Base-by-base conservation (phyloP, 225 moss, liverwort and hornwort genomes). In the Anthoceros angustus region DNA sequence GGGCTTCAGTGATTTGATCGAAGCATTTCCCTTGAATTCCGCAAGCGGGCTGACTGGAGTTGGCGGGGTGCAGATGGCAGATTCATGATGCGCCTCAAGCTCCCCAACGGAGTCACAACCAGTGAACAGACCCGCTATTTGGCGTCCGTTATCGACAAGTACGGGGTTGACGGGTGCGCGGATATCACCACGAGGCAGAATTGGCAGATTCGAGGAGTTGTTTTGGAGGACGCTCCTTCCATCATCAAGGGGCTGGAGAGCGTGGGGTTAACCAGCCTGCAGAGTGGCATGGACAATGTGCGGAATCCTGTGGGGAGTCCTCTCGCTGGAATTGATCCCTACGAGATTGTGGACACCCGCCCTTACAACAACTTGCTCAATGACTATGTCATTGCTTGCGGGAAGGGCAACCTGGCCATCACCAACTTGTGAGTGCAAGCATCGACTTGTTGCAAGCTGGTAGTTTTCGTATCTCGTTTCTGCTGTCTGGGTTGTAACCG, bases 201-300 rank as follows among this genome's bases (percentile, higher is more conserved):
- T 61, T 98, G 91, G 91, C 91, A 98, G 64, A 98, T 91, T 71
- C 86, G 95, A 24, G 95, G 95, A 0, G 39, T 98, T 2, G 69
- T 86, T 9, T 64, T 98, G 12, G 84, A 86, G 72, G 95, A 98
- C 40, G 85, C 78, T 0, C 91, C 95, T 16, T 80, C 72, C 11
- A 70, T 98, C 38, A 43, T 98, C 48, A 78, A 73, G 61, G 95
- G 95, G 24, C 46, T 98, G 38, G 69, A 72, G 3, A 38, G 64
- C 2, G 85, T 98, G 45, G 88, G 95, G 24, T 67, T 98, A 49
- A 74, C 77, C 4, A 80, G 83, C 25, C 40, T 98, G 0, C 91
- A 98, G 76, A 86, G 80, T 46, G 95, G 95, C 60, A 91, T 98
- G 95, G 95, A 98, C 75, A 98, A 98, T 67, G 95, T 98, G 39